Evolutionary conservation across 2,329 filamentous ascomycete genomes (phyloP), one percentile per base, ranked within the genome.

Genomic region (Ilyonectria destructans): DNA sequence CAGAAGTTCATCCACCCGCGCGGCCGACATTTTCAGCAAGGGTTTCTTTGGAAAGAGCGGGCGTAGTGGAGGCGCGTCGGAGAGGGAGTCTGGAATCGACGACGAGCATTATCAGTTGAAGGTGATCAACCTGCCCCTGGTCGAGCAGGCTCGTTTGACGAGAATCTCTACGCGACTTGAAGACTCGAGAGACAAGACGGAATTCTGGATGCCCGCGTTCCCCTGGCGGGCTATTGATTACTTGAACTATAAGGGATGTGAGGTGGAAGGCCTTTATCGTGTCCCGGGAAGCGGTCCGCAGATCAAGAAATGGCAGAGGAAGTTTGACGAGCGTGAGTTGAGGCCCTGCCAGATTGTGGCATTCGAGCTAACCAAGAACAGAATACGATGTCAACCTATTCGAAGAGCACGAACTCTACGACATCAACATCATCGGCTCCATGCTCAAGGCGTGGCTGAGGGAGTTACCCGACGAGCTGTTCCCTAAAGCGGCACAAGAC

Each of bases 141-240:
- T 97, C 29, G 92, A 97, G 79, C 96, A 98, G 82, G 95, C 95
- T 7, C 90, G 96, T n/a, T 86, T 91, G 71, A 98, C 96, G 0
- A 89, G 96, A 70, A 98, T 98, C 78, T 97, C 95, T 8, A 97
- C 96, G 81, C 90, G 92, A 33, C 85, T 98, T 49, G 94, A 97
- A 77, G 90, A 93, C 68, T 97, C 95, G 10, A 90, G 92, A 69
- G 96, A 98, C 78, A 98, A 98, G 85, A 98, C 96, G 0, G 96
- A 98, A 78, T 98, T 97, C 78, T 98, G 96, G 96, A 97, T 98
- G 95, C 96, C 96, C 13, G 93, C 95, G 7, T 91, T 98, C 66
- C 95, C 96, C 0, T 98, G 96, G 93, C 89, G 96, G 70, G 97
- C 95, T 66, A 98, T 98, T 72, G 96, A 98, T 82, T 98, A 97